Evolutionary conservation across 176 grass and related monocot species (phyloP).

Genomic region (Panicum miliaceum): DNA sequence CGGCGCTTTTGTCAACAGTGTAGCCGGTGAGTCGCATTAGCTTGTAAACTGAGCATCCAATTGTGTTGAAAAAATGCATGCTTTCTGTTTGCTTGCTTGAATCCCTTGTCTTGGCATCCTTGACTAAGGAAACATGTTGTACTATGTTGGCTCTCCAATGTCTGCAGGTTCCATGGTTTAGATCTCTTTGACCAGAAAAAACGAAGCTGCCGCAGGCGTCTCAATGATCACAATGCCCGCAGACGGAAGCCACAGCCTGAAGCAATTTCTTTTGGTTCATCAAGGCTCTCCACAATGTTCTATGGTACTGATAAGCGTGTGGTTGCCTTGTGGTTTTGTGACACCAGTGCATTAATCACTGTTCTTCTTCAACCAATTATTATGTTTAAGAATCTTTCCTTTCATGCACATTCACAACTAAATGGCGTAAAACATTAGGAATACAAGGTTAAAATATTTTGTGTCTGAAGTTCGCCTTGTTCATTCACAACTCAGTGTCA

Average conservation of each 20-base stretch:
- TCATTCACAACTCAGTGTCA: neutral
- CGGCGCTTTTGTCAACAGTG: conserved; percentile 98
- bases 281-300: conserved; percentile 65
- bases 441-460: neutral
- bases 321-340: conserved; percentile 25
- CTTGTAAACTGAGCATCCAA: neutral
- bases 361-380: neutral
- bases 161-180: conserved; percentile 84
- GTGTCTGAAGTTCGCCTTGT: neutral
- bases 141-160: neutral
- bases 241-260: conserved; percentile 81
- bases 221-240: conserved; percentile 92
- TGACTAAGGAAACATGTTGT: conserved; percentile 9
- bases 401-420: neutral
- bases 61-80: neutral
- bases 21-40: conserved; percentile 68
- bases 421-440: conserved; percentile 9
- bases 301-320: conserved; percentile 60
- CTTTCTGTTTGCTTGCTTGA: neutral
- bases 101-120: neutral
- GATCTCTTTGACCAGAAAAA: conserved; percentile 94
- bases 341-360: conserved; percentile 12
- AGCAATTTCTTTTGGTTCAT: conserved; percentile 71
- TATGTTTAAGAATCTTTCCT: neutral
- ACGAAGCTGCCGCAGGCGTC: conserved; percentile 84